phyloP scores from a whole-genome alignment of 768 basidiomycete genomes.

The Mycena leptocephala region DNA sequence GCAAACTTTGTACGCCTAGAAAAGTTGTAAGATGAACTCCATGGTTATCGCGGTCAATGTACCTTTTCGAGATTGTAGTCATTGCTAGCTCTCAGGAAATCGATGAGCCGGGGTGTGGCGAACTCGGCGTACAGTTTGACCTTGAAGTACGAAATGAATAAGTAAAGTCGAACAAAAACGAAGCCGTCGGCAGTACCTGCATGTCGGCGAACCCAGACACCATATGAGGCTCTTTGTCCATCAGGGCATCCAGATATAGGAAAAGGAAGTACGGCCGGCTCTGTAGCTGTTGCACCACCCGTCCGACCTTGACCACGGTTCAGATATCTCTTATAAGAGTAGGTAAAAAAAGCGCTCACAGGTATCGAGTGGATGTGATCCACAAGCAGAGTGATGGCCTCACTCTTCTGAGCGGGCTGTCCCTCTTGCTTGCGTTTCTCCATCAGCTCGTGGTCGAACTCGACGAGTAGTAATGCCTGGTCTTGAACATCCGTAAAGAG shows the following conservation, averaged over 20 bases:
- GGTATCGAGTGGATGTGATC: constrained; percentile 98
- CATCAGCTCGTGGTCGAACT: constrained; percentile 93
- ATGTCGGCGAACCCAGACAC: constrained; percentile 88
- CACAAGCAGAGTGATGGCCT: constrained; percentile 90
- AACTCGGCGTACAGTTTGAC: constrained; percentile 95
- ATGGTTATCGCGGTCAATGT: not conserved
- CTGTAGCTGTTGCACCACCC: constrained; percentile 92
- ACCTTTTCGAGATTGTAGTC: constrained; percentile 94
- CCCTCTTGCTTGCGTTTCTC: constrained; percentile 68
- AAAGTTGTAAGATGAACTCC: constrained; percentile 1
- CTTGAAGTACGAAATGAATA: constrained; percentile 49
- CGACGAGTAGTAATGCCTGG: constrained; percentile 92
- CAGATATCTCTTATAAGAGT: not conserved
- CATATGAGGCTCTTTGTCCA: constrained; percentile 88
- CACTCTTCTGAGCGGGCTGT: constrained; percentile 67
- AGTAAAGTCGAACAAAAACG: not conserved
- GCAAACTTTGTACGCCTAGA: constrained; percentile 90
- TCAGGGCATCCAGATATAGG: constrained; percentile 92
- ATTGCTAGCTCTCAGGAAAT: constrained; percentile 92
- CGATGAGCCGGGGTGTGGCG: constrained; percentile 84
- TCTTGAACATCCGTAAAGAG: constrained; percentile 96
- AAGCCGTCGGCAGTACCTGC: constrained; percentile 65
- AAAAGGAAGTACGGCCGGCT: constrained; percentile 87
- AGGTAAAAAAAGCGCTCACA: constrained; percentile 63
- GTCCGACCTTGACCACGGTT: constrained; percentile 73